These are phyloP conservation scores for Bassia scoparia DNA, from an alignment of 148 eudicot species.

Conservation along the genomic window DNA sequence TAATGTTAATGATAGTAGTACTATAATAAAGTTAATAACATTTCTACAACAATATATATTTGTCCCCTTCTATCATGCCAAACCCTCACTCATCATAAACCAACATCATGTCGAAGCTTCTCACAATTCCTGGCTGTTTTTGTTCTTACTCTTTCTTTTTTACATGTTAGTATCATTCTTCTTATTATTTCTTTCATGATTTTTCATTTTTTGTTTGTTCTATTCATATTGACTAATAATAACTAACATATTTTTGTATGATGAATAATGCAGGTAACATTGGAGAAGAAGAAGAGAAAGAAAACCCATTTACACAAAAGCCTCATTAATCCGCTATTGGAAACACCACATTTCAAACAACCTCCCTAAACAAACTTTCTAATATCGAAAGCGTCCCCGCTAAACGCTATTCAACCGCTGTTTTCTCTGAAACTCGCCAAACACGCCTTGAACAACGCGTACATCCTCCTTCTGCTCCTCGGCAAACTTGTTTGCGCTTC, in stretches of 20 bases:
- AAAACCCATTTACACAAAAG: constrained; percentile 71
- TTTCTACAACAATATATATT: constrained; percentile 24
- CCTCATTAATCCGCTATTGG: constrained; percentile 78
- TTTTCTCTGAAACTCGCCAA: constrained; percentile 45
- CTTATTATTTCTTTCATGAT: neutral
- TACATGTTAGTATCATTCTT: constrained; percentile 23
- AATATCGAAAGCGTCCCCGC: constrained; percentile 78
- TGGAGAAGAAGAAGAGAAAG: constrained; percentile 22
- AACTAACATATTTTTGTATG: neutral
- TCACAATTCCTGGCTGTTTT: constrained; percentile 9
- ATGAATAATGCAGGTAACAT: constrained; percentile 42
- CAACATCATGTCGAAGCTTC: constrained; percentile 23
- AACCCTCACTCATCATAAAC: constrained; percentile 11
- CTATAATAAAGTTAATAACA: neutral
- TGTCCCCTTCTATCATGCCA: constrained; percentile 30
- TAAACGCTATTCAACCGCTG: constrained; percentile 46
- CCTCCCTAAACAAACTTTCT: constrained; percentile 47
- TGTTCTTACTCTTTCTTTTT: constrained; percentile 23
- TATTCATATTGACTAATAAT: no score
- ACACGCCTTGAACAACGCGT: constrained; percentile 41
- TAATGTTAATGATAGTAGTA: neutral
- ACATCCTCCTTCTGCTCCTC: constrained; percentile 58
- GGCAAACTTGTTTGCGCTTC: constrained; percentile 66
- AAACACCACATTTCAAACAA: constrained; percentile 55
- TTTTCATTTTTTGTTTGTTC: neutral